Evolutionary conservation across 441 rosid species (phyloP), one percentile per base, ranked within the genome.

Genomic region (Macaranga tanarius): DNA sequence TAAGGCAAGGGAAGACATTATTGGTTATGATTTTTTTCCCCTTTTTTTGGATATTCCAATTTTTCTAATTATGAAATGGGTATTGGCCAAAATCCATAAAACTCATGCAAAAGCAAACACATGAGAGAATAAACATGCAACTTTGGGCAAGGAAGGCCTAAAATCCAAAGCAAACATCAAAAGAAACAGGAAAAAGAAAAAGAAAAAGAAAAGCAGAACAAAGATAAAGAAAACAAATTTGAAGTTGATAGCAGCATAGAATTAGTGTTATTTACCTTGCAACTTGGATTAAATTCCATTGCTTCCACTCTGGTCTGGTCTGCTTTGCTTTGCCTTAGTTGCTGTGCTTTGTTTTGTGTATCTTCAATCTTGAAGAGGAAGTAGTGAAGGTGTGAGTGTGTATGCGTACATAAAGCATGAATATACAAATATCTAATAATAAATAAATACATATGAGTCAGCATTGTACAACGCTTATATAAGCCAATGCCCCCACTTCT

Each of bases 221-320:
- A 42, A 42, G 45, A 42, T 7, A 42, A 25, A 28, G 60, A 71
- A 22, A 71, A 10, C 12, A 4, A 44, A 23, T 8, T 25, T 65
- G 48, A 13, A 10, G 0, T 23, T 20, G 20, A 23, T 23, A 10
- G 7, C 48, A 56, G 64, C 16, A 22, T 38, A 60, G 40, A 38
- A 47, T 65, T 31, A 52, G 22, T 6, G 19, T 20, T 10, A 16
- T 4, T 61, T 80, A 80, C 86, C 84, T 77, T 67, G 75, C 64
- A 67, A 59, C 63, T 64, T 31, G 79, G 60, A 71, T 74, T 62
- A 40, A 80, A 64, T 19, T 80, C 86, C 83, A 75, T 77, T 2
- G 34, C 28, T 62, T 57, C 61, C 13, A 40, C 70, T 69, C 13
- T n/a, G n/a, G n/a, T 6, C 28, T 55, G 19, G 13, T 34, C 38